Evolutionary conservation across 2,329 filamentous ascomycete species (phyloP), one percentile per base, ranked within the genome.

Genomic region (Xylaria multiplex): DNA sequence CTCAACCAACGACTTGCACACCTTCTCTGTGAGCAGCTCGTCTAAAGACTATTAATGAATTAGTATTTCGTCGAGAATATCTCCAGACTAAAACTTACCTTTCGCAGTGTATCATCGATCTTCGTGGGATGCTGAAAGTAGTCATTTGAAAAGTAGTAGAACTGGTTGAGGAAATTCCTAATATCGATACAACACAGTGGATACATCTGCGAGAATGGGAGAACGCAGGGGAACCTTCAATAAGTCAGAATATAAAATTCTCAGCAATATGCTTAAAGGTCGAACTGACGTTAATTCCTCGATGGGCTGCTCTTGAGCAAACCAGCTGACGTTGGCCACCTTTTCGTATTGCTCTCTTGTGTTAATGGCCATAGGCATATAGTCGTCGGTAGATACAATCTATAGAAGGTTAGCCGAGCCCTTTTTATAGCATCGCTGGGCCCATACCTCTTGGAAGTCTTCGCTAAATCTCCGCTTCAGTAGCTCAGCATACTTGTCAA

Each of bases 141-240:
- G 75, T 98, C 94, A 74, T 97, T 94, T 8, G 93, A 93, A 80
- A 98, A 99, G 79, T 96, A 94, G 79, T 98, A 98, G 75, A 99
- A 98, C 76, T 98, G 94, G 78, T 97, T 97, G 66, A 98, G 83
- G 78, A 99, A 98, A 78, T 97, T 97, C 46, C 95, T 89, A 73
- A 99, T 97, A 75, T 98, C 93, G 77, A 98, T 98, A 82, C 96
- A 99, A 80, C 96, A 97, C 37, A 98, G 85, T 1, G 96, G 95
- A 77, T 99, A 99, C 96, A 99, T 99, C 74, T 98, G 94, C 13
- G 94, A 97, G 78, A 99, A 99, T 0, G 96, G 96, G 1, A 99
- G 83, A n/a, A 97, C 93, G 72, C 91, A 96, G 5, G 96, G 96
- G 77, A 97, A 97, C 13, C 92, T 94, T 11, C 19, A 24, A 65